Evolutionary conservation across 1,284 basidiomycete genomes (phyloP), one percentile per base, ranked within the genome.

Genomic region (Naganishia cerealis): DNA sequence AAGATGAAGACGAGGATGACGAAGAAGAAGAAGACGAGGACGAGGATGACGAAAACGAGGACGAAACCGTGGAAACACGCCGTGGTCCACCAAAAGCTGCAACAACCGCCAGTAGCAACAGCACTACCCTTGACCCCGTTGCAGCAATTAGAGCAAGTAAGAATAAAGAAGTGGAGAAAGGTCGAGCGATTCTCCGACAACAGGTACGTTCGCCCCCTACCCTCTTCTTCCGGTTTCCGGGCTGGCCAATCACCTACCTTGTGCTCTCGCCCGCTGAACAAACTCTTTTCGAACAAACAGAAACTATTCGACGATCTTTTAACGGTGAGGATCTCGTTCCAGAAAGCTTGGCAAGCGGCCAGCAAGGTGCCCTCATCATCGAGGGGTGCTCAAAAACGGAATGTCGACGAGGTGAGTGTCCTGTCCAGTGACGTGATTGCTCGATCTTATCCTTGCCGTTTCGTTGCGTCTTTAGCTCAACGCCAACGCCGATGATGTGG

Each of bases 281-380:
- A 15, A 61, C 66, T 12, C 39, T 54, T 12, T 10, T 16, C 50
- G 24, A 8, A 65, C 72, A 16, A 70, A 16, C 71, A 95, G 92
- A 83, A 84, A 6, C 81, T 93, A 39, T 95, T 91, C 87, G 91
- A 95, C 77, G 84, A 85, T 7, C 82, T 96, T 42, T 84, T 96
- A 43, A 91, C 94, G 75, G 86, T 90, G 21, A 87, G 94, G 43
- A 97, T 97, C 77, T 88, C 88, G 38, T 80, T 95, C 65, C 94
- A 96, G 81, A 96, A 93, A 81, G 86, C 87, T 26, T 82, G 88
- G 55, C 76, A 82, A 0, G 83, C 87, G 13, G 84, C 87, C 5
- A 72, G 70, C 5, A 90, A 91, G 75, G 79, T 83, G 66, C 82
- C 93, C 15, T 86, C 87, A n/a, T n/a, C 15, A n/a, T n/a, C 16